phyloP scores from a whole-genome alignment of 192 early-diverging fungal species.

The Coemansia sp. region DNA sequence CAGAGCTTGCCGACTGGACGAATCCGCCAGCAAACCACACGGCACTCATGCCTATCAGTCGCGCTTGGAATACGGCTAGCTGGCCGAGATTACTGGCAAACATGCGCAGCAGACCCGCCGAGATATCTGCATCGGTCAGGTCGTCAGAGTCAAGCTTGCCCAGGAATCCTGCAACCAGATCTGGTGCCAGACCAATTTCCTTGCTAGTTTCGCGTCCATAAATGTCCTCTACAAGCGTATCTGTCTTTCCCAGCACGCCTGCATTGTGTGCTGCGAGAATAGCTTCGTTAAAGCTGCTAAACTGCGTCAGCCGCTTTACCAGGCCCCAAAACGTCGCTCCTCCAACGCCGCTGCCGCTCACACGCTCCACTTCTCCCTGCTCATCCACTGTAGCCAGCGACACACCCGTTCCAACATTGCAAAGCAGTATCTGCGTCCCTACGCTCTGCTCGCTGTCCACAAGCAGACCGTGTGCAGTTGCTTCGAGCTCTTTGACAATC shows the following conservation, averaged over 20 bases:
- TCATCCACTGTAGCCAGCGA: conserved; percentile 23
- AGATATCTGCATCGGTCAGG: conserved; percentile 31
- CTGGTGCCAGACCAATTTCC: conserved; percentile 46
- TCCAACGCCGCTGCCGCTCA: conserved; percentile 49
- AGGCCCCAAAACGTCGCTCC: conserved; percentile 51
- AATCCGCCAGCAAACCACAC: conserved; percentile 52
- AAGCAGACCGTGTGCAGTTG: conserved; percentile 24
- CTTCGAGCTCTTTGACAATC: conserved; percentile 33
- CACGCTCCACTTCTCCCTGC: conserved; percentile 28
- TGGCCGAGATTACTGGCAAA: conserved; percentile 43
- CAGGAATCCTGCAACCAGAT: conserved; percentile 51
- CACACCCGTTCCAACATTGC: conserved; percentile 51
- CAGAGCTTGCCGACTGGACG: conserved; percentile 5
- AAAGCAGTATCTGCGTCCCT: conserved; percentile 24
- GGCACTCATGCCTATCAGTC: conserved; percentile 8
- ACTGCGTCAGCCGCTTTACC: conserved; percentile 38
- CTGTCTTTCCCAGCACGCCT: conserved; percentile 29
- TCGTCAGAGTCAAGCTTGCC: conserved; percentile 28
- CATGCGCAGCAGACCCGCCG: conserved; percentile 45
- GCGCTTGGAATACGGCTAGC: conserved; percentile 49
- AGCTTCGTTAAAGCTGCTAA: conserved; percentile 22
- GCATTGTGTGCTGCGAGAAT: conserved; percentile 7
- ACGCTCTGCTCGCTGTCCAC: not conserved
- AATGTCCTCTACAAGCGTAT: conserved; percentile 49
- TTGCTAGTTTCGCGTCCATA: conserved; percentile 44